Evolutionary conservation across 257 asterid species (phyloP), one percentile per base, ranked within the genome.

Genomic region (Primulina huaijiensis): DNA sequence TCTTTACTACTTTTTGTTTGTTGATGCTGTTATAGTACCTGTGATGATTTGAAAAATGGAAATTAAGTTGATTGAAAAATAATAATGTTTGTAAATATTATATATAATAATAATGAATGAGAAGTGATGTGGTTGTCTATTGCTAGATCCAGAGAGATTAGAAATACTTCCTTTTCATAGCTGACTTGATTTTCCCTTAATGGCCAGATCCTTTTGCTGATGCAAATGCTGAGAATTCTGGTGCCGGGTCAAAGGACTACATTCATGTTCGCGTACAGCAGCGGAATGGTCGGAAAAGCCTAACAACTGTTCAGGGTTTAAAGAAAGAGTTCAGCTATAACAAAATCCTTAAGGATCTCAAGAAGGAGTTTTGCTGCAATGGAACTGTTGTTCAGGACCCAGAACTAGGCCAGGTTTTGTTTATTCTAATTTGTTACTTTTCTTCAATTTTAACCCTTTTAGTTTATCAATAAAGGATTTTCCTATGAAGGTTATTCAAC

Each of bases 371-470:
- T 73, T 90, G 97, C 87, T 90, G 97, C 89, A 90, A 90, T 85
- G 97, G 97, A 60, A 90, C 97, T 37, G 97, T 90, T 35, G 95
- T 90, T 64, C 90, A 90, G 76, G 96, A 90, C 75, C 88, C 94
- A 4, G 97, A 90, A 81, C 76, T 90, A 81, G 97, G 97, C 79
- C 94, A 90, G 90, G 96, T 89, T 34, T 33, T 14, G 23, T 21
- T 23, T 55, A 9, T 46, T 62, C 57, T 19, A 56, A 6, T 20
- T 21, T 34, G 4, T 31, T 31, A 31, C 9, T 35, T 71, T 21
- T 43, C 19, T 52, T 52, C 29, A 16, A 23, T 65, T 7, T 40
- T 2, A 17, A 4, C 8, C 33, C 12, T 30, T 16, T 7, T 14
- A 58, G 16, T 16, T 5, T 43, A 27, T 27, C 6, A 62, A 71